A percentile compares a stretch with the other conserved stretches of the same genome.
Conservation (phyloP, 441 rosid species). For the Biscutella auriculata region DNA sequence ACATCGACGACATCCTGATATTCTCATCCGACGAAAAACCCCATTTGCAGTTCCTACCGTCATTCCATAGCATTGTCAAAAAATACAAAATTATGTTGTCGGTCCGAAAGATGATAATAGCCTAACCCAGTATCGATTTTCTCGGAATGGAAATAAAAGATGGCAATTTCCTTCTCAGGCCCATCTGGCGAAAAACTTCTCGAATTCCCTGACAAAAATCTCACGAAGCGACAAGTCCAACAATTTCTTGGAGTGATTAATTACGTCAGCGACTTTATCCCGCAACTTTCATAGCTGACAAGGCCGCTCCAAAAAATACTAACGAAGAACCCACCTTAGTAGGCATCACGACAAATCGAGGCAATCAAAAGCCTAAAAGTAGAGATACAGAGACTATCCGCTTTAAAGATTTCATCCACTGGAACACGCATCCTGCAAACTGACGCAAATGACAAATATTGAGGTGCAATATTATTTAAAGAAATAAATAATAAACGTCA, state of each 20-base stretch:
- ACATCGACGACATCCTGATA: neutral
- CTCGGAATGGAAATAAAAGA: neutral
- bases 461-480: neutral
- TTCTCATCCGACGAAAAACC: neutral
- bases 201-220: neutral
- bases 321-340: neutral
- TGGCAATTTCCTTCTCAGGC: neutral
- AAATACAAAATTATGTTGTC: neutral
- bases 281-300: no score
- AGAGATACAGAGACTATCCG: neutral
- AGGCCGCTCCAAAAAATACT: neutral
- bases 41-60: fast-evolving
- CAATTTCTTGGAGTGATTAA: neutral
- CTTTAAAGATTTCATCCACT: neutral
- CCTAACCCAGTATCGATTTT: neutral
- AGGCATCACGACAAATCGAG: neutral
- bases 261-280: no score
- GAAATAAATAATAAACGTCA: neutral
- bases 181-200: neutral
- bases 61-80: fast-evolving
- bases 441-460: neutral
- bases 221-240: neutral
- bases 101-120: neutral
- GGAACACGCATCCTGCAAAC: neutral
- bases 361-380: neutral